Evolutionary conservation across 305 asterid species (phyloP).

Genomic region (Fraxinus paxiana): DNA sequence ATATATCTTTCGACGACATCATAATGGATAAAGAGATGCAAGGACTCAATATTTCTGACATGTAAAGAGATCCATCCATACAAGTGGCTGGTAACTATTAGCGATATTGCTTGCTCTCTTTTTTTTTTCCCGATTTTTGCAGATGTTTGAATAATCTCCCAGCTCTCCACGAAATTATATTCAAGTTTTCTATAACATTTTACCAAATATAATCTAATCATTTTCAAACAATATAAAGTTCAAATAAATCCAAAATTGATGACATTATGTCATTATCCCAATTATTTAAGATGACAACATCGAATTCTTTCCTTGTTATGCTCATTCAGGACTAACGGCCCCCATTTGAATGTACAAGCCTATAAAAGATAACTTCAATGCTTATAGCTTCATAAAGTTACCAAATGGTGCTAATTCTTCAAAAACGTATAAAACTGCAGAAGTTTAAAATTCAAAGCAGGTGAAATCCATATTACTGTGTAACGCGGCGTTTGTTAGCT

Average conservation of each 20-base stretch:
- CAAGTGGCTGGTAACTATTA: background rate
- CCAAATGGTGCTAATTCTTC: background rate
- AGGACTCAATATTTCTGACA: background rate
- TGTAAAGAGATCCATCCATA: background rate
- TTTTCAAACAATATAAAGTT: background rate
- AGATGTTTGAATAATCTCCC: background rate
- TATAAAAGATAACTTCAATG: background rate
- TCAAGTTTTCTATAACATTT: background rate
- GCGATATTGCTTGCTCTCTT: background rate
- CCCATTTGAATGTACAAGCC: background rate
- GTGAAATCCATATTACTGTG: background rate
- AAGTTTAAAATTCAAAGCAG: background rate
- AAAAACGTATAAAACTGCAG: background rate
- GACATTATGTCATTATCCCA: background rate
- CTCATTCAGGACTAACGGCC: background rate
- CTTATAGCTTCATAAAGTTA: background rate
- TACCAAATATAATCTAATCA: background rate
- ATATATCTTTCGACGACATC: constrained; percentile 18
- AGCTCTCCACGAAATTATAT: background rate
- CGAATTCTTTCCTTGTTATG: background rate
- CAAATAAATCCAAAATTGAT: constrained; percentile 7
- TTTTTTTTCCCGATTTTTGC: background rate
- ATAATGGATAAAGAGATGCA: background rate
- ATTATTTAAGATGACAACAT: background rate
- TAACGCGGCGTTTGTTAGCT: background rate